Evolutionary conservation across 306 rosid genomes (phyloP), one percentile per base, ranked within the genome.

Genomic region (Dalbergia cultrata): DNA sequence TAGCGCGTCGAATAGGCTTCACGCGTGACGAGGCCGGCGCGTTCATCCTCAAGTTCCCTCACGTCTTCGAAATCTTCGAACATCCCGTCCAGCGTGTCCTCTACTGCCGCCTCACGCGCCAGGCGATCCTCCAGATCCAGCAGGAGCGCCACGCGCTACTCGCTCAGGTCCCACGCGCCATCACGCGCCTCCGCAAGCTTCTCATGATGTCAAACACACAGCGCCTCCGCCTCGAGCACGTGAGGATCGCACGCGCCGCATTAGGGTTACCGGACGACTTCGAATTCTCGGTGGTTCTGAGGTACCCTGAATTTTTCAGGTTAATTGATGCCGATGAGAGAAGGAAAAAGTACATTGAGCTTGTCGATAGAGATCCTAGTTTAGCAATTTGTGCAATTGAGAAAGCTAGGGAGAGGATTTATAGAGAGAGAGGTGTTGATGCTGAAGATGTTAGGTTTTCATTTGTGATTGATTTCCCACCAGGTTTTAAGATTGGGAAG

Each of bases 401-500:
- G 82, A 85, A 76, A 62, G 89, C 79, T 81, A 90, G 97, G 87
- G 99, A 95, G 87, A 85, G n/a, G 17, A 91, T 90, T 59, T 91
- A 92, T 33, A 91, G 97, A 66, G 93, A 86, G 69, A 90, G 71
- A 80, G 98, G 97, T 45, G 79, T 77, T 83, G 93, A 88, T 68
- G 92, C 94, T 14, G 97, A 93, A 85, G 88, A 95, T 80, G 73
- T 89, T 75, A 80, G 97, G 83, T 95, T 93, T 77, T 85, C 97
- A 0, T 93, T 93, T 72, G 33, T 89, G 65, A 85, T 95, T 75
- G 87, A 95, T 80, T 93, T 92, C 33, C 99, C 95, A 0, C 95
- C 97, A 0, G 97, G 97, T n/a, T 95, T 95, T 77, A 95, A 91
- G 94, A 93, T 95, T 61, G 89, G 95, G 0, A 93, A 90, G 92